Base-by-base conservation (phyloP, 257 asterid genomes). In the Cynanchum wilfordii region DNA sequence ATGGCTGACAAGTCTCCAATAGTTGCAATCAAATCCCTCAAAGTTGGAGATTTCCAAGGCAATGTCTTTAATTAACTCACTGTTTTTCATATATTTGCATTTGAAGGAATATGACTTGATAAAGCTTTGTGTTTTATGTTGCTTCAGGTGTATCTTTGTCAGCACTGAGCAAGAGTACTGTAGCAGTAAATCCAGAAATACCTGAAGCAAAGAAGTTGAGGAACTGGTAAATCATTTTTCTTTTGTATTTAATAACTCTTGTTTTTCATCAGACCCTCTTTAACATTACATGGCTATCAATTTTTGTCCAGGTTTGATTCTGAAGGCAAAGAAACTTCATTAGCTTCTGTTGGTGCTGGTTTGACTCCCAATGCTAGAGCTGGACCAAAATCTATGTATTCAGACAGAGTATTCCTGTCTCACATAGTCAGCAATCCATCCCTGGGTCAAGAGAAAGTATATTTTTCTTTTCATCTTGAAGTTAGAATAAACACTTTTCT, bases 21-120 rank as follows among this genome's bases (percentile, higher is more conserved):
- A 1, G 92, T 92, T 77, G 99, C 99, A 25, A 89, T 95, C 51
- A 95, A 90, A 82, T 87, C 95, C 72, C 89, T 95, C 12, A 86
- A 70, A 87, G 99, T 95, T 80, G 96, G 97, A 64, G 99, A 95
- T 62, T 95, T 82, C 73, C 98, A 95, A 77, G 99, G 99, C 89
- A 79, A 73, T 50, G 7, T 7, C 47, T 12, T 55, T 24, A 40
- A 0, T 17, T 20, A 22, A 58, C 10, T 16, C 16, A 55, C 30
- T 52, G 20, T 69, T 44, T 15, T 10, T 36, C 42, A 25, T 29
- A n/a, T 45, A 9, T 2, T 15, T 2, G 20, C 25, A 3, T 30
- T 55, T 57, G 4, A 24, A 44, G 52, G 27, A 45, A 30, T 66
- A 10, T 0, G 63, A 20, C 44, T 44, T 51, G 27, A 29, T 42